These are phyloP conservation scores for Aureobasidium sp. DNA, from an alignment of 2,329 filamentous ascomycete genomes.

Conservation along the genomic window DNA sequence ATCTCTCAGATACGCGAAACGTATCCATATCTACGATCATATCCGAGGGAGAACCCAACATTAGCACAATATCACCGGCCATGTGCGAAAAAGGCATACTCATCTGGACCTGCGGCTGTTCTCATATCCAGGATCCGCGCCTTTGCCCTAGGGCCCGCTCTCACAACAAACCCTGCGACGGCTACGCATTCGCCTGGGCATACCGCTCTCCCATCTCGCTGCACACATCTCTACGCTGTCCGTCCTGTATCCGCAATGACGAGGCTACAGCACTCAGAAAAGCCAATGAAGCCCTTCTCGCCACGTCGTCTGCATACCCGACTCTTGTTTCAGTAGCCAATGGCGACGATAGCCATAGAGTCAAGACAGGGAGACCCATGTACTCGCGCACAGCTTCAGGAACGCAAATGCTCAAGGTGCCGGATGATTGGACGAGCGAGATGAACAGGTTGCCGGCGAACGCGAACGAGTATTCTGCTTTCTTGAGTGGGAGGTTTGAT, in stretches of 20 bases:
- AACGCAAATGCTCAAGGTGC: background rate
- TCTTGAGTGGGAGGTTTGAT: background rate
- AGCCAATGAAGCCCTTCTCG: background rate
- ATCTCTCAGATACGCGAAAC: background rate
- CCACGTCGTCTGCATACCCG: background rate
- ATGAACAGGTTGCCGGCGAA: constrained; percentile 7
- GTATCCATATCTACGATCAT: background rate
- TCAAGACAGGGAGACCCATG: background rate
- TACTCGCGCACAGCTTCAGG: background rate
- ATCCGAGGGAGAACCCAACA: too few relatives aligned
- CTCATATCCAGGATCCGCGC: background rate
- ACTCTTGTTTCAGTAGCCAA: background rate
- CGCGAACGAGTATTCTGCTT: constrained; percentile 12
- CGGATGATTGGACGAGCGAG: background rate
- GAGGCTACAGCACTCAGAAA: background rate
- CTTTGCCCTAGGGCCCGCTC: background rate
- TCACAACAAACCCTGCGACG: background rate
- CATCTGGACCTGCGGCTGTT: constrained; percentile 6
- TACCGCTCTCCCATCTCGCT: background rate
- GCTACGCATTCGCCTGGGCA: constrained; percentile 9
- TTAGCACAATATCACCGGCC: background rate
- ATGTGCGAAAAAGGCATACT: constrained; percentile 12
- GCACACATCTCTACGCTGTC: background rate
- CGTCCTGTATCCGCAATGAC: background rate
- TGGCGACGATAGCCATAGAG: background rate